Base-by-base conservation (phyloP, 73 alveolate genomes). In the Paramecium tetraurelia region DNA sequence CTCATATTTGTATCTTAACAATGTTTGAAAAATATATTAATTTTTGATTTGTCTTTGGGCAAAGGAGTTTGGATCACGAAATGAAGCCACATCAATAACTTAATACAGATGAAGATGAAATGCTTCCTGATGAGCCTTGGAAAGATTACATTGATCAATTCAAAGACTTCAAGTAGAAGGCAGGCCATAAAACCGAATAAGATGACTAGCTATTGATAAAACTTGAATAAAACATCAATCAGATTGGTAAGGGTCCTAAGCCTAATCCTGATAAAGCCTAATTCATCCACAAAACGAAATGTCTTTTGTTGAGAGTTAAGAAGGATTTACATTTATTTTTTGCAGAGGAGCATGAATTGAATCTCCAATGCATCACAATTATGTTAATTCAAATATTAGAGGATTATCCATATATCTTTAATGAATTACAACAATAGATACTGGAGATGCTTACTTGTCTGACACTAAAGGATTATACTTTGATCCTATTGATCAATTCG, bases 291-390 rank as follows among this genome's bases (percentile, higher is more conserved):
- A 75, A 75, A 11, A 68, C 87, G 1, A 35, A 75, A 38, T 10
- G 33, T 5, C 12, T 12, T 5, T 16, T 75, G n/a, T 38, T 35
- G 12, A 38, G n/a, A 16, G 0, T 75, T 5, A 29, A 38, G 29
- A 75, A 68, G 40, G 87, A 75, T 75, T 38, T 75, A 12, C 84
- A 27, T 41, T 21, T 41, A 63, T 12, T 75, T 38, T 75, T 75
- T 38, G 87, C 59, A 21, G 87, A 75, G 1, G 87, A 75, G 18
- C 87, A 35, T 75, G 87, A 75, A 33, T 38, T 38, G 8, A n/a
- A 35, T 2, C 38, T 38, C 7, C 38, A 75, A 33, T 75, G 35
- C 7, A 22, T 38, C 16, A 72, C 86, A 10, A 72, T 72, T 72
- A 5, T 9, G 14, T 43, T 72, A 9, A 1, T 72, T 29, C 18